A percentile compares a stretch with the other conserved stretches of the same genome.
Evolutionary conservation across 179 eudicot genomes (phyloP).

Genomic region (Silene noctiflora): DNA sequence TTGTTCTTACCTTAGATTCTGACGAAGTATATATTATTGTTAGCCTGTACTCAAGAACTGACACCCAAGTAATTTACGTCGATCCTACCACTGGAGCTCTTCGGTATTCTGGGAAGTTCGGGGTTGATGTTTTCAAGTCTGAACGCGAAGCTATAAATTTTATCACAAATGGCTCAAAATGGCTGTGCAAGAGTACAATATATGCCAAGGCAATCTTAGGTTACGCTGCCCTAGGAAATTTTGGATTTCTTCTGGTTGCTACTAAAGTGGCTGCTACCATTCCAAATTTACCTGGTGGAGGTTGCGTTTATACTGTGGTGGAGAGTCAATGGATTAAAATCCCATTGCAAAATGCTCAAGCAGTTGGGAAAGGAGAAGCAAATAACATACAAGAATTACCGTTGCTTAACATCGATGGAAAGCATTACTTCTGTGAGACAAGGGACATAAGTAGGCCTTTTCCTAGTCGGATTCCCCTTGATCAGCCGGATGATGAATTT

Average conservation of each 20-base stretch:
- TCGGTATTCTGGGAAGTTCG: constrained; percentile 51
- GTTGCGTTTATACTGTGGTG: constrained; percentile 70
- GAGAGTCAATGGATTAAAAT: constrained; percentile 94
- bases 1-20: constrained; percentile 78
- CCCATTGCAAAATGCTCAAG: constrained; percentile 79
- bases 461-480: constrained; percentile 76
- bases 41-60: constrained; percentile 61
- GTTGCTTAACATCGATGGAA: constrained; percentile 90
- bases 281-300: constrained; percentile 84
- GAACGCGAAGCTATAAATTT: constrained; percentile 79
- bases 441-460: constrained; percentile 91
- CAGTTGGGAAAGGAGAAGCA: constrained; percentile 80
- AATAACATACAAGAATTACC: constrained; percentile 74
- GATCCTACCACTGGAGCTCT: constrained; percentile 96
- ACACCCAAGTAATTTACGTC: constrained; percentile 83
- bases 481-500: constrained; percentile 89
- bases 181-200: constrained; percentile 57
- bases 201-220: constrained; percentile 89
- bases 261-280: constrained; percentile 72
- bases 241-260: constrained; percentile 78
- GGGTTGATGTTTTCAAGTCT: constrained; percentile 72
- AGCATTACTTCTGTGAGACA: constrained; percentile 86
- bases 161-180: constrained; percentile 78
- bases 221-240: constrained; percentile 77
- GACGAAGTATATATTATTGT: constrained; percentile 71